Evolutionary conservation across 2,329 filamentous ascomycete species (phyloP), one percentile per base, ranked within the genome.

Genomic region (Phialophora expanda): DNA sequence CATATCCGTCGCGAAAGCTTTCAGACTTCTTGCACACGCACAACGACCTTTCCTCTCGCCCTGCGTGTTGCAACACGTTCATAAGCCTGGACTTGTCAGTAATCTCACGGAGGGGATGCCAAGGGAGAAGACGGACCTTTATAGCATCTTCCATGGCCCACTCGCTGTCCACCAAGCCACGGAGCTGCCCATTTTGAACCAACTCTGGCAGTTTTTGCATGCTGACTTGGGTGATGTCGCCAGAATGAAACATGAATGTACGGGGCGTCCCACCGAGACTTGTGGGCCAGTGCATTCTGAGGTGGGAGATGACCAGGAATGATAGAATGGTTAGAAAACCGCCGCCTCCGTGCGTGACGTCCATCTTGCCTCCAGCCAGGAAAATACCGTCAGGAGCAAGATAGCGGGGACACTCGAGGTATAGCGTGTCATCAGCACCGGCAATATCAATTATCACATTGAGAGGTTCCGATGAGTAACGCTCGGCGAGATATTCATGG

Each of bases 131-230:
- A 28, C 51, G 14, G 22, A 67, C 66, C 66, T 69, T 64, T 17
- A 66, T 32, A 5, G 69, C 74, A 54, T 81, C 70, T 11, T 78
- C 76, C 65, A 82, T 78, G 2, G 68, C 60, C 73, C 78, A 78
- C 41, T 76, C 71, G 44, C 75, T 77, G 62, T 80, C 80, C 22
- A 80, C 71, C 17, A 78, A 73, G 4, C 76, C 73, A 17, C 70
- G 76, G 7, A 81, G 48, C 22, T 77, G 73, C 6, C 78, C 81
- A 65, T 66, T 75, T 0, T 68, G 73, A 41, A 78, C 71, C 73
- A 81, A 74, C 12, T 72, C 71, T 1, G 74, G 69, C 20, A 82
- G 61, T 8, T 72, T 67, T 69, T 77, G 71, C 55, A 79, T 72
- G 61, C 76, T 72, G 44, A 74, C 73, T 26, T 74, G 69, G 44